phyloP scores from a whole-genome alignment of 192 early-diverging fungal species.

The Coemansia sp. region DNA sequence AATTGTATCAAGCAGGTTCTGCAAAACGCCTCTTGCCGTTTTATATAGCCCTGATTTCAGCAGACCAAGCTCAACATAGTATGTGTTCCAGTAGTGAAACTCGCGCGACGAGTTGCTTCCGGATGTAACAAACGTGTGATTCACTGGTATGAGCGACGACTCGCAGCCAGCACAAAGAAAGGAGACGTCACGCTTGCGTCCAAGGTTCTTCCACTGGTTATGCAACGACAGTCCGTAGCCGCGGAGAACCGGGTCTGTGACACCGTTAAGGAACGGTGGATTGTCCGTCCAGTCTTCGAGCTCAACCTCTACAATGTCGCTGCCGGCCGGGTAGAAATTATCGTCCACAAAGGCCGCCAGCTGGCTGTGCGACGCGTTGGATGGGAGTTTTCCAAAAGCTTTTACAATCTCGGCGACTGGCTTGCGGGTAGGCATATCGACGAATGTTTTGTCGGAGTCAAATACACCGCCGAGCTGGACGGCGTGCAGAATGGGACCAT shows the following conservation, averaged over 20 bases:
- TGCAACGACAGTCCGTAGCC: constrained; percentile 57
- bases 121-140: constrained; percentile 60
- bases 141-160: constrained; percentile 51
- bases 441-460: constrained; percentile 68
- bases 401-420: constrained; percentile 52
- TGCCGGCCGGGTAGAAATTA: constrained; percentile 58
- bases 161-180: constrained; percentile 57
- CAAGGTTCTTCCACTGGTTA: constrained; percentile 60
- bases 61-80: constrained; percentile 62
- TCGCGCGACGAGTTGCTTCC: constrained; percentile 64
- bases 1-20: constrained; percentile 62
- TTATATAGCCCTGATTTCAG: constrained; percentile 54
- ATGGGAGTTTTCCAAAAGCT: constrained; percentile 49
- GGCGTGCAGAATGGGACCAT: constrained; percentile 54
- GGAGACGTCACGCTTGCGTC: constrained; percentile 50
- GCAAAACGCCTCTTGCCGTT: constrained; percentile 58
- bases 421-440: constrained; percentile 64
- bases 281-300: constrained; percentile 51
- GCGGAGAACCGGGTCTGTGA: constrained; percentile 51
- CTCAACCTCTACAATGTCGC: constrained; percentile 49
- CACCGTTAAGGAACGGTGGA: constrained; percentile 50
- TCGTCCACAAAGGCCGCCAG: constrained; percentile 57
- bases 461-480: constrained; percentile 59
- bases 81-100: constrained; percentile 72
- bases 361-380: constrained; percentile 18